A percentile compares a stretch with the other conserved stretches of the same genome.
These are phyloP conservation scores for Saururus chinensis DNA, from an alignment of 164 flowering plant species.

Conservation along the genomic window DNA sequence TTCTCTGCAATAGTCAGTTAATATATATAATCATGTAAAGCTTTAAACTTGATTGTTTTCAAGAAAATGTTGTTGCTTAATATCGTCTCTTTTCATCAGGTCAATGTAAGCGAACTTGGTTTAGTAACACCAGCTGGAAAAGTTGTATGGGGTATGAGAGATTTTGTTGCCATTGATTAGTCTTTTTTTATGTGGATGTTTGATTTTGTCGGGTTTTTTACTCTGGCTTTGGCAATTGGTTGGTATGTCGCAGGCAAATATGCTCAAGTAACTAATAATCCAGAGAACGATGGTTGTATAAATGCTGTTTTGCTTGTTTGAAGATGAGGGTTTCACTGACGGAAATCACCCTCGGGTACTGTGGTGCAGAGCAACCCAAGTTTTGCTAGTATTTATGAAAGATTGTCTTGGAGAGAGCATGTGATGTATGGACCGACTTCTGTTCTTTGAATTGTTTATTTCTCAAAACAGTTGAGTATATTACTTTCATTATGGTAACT, in stretches of 20 bases:
- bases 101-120: slow-evolving; percentile 91
- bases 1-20: too few relatives aligned
- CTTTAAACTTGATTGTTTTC: too few relatives aligned
- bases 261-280: slow-evolving; percentile 93
- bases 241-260: slow-evolving; percentile 59
- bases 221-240: too few relatives aligned
- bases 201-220: background rate
- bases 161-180: background rate
- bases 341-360: too few relatives aligned
- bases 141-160: slow-evolving; percentile 87
- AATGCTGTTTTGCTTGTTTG: slow-evolving; percentile 82
- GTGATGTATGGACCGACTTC: too few relatives aligned
- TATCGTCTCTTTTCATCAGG: slow-evolving; percentile 91
- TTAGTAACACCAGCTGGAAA: slow-evolving; percentile 97
- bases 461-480: too few relatives aligned
- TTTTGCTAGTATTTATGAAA: too few relatives aligned
- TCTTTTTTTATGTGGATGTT: background rate
- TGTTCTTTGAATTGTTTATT: too few relatives aligned
- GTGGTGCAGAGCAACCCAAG: too few relatives aligned
- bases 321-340: background rate
- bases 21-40: too few relatives aligned
- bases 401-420: too few relatives aligned
- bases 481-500: too few relatives aligned
- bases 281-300: slow-evolving; percentile 93
- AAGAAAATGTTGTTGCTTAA: background rate